These are phyloP conservation scores for Suillus alpinus DNA, from an alignment of 768 basidiomycete species.

Conservation along the genomic window DNA sequence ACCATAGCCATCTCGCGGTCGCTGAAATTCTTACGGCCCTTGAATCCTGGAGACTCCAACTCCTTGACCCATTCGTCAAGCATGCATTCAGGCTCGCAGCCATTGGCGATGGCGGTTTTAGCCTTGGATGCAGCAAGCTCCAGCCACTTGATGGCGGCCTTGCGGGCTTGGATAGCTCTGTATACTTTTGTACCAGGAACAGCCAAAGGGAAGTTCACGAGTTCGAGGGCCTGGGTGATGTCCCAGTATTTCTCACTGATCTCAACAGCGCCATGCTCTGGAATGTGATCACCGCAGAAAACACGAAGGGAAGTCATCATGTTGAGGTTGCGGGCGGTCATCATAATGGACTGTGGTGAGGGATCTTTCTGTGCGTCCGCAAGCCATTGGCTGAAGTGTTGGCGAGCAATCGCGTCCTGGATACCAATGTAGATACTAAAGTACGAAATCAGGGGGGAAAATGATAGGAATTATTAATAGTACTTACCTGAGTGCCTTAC, in stretches of 20 bases:
- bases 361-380: constrained; percentile 46
- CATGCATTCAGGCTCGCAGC: constrained; percentile 82
- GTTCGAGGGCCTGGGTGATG: constrained; percentile 92
- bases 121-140: constrained; percentile 73
- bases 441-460: not conserved
- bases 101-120: constrained; percentile 79
- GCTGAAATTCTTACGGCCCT: constrained; percentile 83
- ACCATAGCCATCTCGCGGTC: constrained; percentile 98
- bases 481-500: constrained; percentile 82
- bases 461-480: not conserved
- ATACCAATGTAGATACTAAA: constrained; percentile 76
- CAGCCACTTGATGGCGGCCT: constrained; percentile 78
- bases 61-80: constrained; percentile 88
- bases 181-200: constrained; percentile 96
- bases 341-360: constrained; percentile 68
- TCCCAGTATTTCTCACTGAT: constrained; percentile 95
- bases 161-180: constrained; percentile 88
- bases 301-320: constrained; percentile 97
- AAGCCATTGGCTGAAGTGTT: constrained; percentile 76
- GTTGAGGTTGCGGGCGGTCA: constrained; percentile 88
- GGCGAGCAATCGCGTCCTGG: constrained; percentile 80
- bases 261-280: constrained; percentile 71
- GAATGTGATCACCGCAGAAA: constrained; percentile 91
- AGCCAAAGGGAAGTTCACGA: constrained; percentile 97
- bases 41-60: constrained; percentile 60